Evolutionary conservation across 352 stramenopile genomes (phyloP).

Genomic region (Thalassiosira ordinaria): DNA sequence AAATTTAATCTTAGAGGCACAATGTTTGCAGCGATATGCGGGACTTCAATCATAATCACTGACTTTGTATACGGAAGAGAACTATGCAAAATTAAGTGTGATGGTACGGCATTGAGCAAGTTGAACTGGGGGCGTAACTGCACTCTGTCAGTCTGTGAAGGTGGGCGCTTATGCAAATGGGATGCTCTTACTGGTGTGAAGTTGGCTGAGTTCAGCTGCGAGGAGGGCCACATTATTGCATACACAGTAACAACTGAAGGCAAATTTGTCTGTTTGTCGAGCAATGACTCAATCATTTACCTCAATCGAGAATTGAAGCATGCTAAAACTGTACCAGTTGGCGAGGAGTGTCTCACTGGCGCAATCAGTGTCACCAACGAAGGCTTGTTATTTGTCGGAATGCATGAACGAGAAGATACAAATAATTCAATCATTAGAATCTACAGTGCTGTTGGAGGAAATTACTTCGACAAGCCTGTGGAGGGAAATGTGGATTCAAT

Average conservation of each 20-base stretch:
- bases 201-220: background rate
- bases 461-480: slow-evolving; percentile 2
- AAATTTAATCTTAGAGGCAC: slow-evolving; percentile 21
- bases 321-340: background rate
- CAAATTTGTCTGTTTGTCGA: slow-evolving; percentile 1
- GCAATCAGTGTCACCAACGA: slow-evolving; percentile 14
- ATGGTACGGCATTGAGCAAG: background rate
- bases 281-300: slow-evolving; percentile 10
- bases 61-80: slow-evolving; percentile 18
- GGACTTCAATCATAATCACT: slow-evolving; percentile 12
- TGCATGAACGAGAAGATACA: background rate
- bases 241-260: background rate
- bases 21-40: slow-evolving; percentile 19
- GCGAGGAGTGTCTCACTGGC: slow-evolving; percentile 4
- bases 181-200: slow-evolving; percentile 17
- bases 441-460: slow-evolving; percentile 7
- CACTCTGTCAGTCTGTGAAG: slow-evolving; percentile 1
- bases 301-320: slow-evolving; percentile 10
- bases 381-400: slow-evolving; percentile 19
- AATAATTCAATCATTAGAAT: background rate
- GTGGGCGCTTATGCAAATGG: slow-evolving; percentile 8
- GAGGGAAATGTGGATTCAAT: background rate
- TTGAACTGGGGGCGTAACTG: slow-evolving; percentile 23
- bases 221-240: background rate
- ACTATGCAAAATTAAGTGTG: slow-evolving; percentile 12